phyloP scores from a whole-genome alignment of 371 early-diverging fungal species.

The Zopfochytrium polystomum region DNA sequence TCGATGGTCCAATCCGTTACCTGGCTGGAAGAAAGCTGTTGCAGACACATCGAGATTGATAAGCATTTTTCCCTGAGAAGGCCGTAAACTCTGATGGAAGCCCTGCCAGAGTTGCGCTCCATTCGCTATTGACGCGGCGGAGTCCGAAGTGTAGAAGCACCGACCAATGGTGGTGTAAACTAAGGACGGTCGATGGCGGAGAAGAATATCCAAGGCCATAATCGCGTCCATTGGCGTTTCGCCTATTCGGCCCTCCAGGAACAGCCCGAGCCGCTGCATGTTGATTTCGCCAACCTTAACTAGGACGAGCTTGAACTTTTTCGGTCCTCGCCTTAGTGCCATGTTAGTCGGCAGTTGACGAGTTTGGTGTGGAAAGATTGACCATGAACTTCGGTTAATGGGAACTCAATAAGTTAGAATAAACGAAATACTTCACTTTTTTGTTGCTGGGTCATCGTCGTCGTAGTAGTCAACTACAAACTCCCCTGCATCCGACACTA shows the following conservation, averaged over 20 bases:
- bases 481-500: constrained; percentile 31
- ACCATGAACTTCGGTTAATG: background rate
- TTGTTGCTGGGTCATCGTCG: constrained; percentile 32
- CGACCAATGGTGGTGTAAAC: constrained; percentile 72
- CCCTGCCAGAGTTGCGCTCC: constrained; percentile 92
- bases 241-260: constrained; percentile 39
- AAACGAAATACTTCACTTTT: constrained; percentile 8
- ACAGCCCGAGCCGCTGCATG: constrained; percentile 45
- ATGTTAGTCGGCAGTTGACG: background rate
- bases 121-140: constrained; percentile 54
- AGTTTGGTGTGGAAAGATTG: background rate
- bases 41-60: constrained; percentile 85
- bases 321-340: constrained; percentile 28
- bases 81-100: constrained; percentile 78
- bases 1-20: too few relatives aligned
- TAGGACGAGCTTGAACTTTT: constrained; percentile 43
- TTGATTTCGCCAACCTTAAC: constrained; percentile 44
- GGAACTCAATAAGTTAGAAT: background rate
- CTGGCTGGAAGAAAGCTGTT: constrained; percentile 77
- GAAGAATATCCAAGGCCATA: constrained; percentile 74
- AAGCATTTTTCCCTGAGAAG: constrained; percentile 64
- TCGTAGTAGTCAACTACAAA: constrained; percentile 43
- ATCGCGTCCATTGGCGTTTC: constrained; percentile 60
- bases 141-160: constrained; percentile 79
- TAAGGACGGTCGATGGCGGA: constrained; percentile 71